These are phyloP conservation scores for Geotrichum siamense DNA, from an alignment of 1,139 yeast genomes.

Conservation along the genomic window DNA sequence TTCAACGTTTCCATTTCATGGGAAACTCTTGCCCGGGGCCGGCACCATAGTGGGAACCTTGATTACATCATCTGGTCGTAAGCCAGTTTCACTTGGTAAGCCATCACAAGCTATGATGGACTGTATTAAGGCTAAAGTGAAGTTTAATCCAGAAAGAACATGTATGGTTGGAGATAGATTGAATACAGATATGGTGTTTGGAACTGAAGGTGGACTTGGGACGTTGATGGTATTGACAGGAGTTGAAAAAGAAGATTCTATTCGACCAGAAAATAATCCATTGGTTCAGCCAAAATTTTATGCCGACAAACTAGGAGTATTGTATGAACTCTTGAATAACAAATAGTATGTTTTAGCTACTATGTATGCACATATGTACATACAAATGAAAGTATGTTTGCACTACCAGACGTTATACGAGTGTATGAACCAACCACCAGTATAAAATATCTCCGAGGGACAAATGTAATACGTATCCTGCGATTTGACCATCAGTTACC, in stretches of 20 bases:
- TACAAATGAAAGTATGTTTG: no score
- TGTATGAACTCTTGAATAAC: slow-evolving; percentile 42
- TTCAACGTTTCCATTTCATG: slow-evolving; percentile 87
- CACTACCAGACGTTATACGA: no score
- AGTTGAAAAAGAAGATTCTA: slow-evolving; percentile 63
- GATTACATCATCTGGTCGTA: slow-evolving; percentile 67
- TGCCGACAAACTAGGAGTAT: slow-evolving; percentile 68
- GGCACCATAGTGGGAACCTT: slow-evolving; percentile 83
- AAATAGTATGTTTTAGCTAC: no score
- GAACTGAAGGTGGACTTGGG: slow-evolving; percentile 73
- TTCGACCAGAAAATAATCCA: slow-evolving; percentile 34
- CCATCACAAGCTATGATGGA: slow-evolving; percentile 89
- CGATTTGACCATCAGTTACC: no score
- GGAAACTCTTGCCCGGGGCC: slow-evolving; percentile 84
- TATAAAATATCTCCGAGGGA: no score
- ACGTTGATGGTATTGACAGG: slow-evolving; percentile 88
- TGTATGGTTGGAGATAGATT: slow-evolving; percentile 94
- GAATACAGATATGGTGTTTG: slow-evolving; percentile 92
- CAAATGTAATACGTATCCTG: no score
- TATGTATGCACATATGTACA: no score
- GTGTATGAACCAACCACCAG: no score
- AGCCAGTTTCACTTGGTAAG: slow-evolving; percentile 80
- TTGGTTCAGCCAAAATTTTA: slow-evolving; percentile 57
- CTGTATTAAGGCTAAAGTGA: slow-evolving; percentile 66
- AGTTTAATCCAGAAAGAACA: slow-evolving; percentile 54